Conservation (phyloP, 2,329 filamentous ascomycete genomes). For the Alternaria atra region DNA sequence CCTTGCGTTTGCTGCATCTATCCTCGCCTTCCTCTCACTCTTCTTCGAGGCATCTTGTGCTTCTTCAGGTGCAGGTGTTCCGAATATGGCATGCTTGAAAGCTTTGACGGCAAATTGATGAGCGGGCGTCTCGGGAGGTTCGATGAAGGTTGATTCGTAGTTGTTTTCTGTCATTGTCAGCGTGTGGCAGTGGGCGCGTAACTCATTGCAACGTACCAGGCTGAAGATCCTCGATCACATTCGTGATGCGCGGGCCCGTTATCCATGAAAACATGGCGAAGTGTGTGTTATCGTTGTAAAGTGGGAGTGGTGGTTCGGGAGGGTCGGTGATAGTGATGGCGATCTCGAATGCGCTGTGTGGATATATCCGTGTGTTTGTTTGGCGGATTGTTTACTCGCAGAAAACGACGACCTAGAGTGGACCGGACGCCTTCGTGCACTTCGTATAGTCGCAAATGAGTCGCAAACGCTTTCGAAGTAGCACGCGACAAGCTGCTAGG, state of each 20-base stretch:
- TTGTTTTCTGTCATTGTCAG: slow-evolving; percentile 40
- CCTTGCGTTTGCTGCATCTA: slow-evolving; percentile 37
- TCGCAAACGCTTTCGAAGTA: background rate
- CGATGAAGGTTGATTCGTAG: slow-evolving; percentile 56
- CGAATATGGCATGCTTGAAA: slow-evolving; percentile 71
- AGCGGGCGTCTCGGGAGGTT: slow-evolving; percentile 70
- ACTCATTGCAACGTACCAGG: slow-evolving; percentile 33
- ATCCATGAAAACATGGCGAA: slow-evolving; percentile 52
- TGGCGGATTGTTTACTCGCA: slow-evolving; percentile 47
- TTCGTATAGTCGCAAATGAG: background rate
- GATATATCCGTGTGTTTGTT: slow-evolving; percentile 35
- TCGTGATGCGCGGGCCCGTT: slow-evolving; percentile 49
- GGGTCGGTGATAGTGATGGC: background rate
- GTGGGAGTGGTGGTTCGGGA: background rate
- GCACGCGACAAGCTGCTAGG: background rate
- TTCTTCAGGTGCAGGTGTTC: slow-evolving; percentile 66
- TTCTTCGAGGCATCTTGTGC: slow-evolving; percentile 36
- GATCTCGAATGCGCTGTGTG: slow-evolving; percentile 15
- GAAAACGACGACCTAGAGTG: slow-evolving; percentile 28
- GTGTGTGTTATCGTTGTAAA: background rate
- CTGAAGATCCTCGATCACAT: slow-evolving; percentile 49
- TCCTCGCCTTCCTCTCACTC: slow-evolving; percentile 37
- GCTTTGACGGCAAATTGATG: slow-evolving; percentile 73
- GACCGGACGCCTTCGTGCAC: slow-evolving; percentile 9
- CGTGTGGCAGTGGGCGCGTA: background rate